Base-by-base conservation (phyloP, 495 filamentous ascomycete genomes). In the Xylaria acuta region DNA sequence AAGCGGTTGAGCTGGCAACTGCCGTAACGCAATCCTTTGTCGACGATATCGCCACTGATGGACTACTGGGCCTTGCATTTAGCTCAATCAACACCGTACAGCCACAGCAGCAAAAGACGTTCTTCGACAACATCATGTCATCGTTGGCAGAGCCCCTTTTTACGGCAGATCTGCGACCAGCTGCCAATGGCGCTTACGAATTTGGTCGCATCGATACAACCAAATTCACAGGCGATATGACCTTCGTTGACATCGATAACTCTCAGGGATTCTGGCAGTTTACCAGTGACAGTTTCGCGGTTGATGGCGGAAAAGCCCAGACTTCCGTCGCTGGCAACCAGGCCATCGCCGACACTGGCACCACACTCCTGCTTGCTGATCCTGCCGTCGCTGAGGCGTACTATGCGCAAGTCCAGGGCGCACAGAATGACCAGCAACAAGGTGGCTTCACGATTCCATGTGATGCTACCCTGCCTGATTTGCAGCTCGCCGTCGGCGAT, bases 31-130 rank as follows among this genome's bases (percentile, higher is more conserved):
- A 78, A 9, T 85, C 87, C 8, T 95, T 97, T 78, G 79, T 90
- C 41, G 75, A 88, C 34, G 89, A 92, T 73, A 86, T 82, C 12
- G 73, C 81, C 51, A 89, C 85, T 65, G 90, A 93, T 75, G 93
- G 93, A n/a, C 85, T 97, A 4, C 83, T 96, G 32, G 93, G 93
- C 36, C 87, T 96, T 30, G 92, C 89, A 20, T 97, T 94, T 80
- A 90, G 87, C 73, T 84, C 81, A 25, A 86, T 95, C 81, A 97
- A 94, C 83, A 91, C 88, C 40, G 88, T 96, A 51, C 79, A 87
- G 64, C 91, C 92, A 0, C 78, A 84, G 18, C 84, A 83, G 73
- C 91, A 94, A 77, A 89, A 89, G 76, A 96, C 93, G 36, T 96
- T 94, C 80, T 95, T 96, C 79, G 92, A 94, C 70, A 95, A 94